Conservation (phyloP, 1,284 basidiomycete genomes). For the Agaricales sp. region DNA sequence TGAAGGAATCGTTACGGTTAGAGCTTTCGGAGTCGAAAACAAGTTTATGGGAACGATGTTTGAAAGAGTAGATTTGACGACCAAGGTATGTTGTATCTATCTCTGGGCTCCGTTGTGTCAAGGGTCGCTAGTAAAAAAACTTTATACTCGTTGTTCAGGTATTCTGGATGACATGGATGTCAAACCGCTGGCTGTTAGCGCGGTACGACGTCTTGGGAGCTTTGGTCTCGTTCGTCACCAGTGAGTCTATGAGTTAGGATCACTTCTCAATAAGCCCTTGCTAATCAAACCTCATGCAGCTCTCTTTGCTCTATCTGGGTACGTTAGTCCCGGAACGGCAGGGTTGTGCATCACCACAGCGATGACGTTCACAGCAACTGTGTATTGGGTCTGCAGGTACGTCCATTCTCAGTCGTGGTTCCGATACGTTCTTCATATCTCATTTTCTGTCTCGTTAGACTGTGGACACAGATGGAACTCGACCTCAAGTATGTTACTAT, state of each 20-base stretch:
- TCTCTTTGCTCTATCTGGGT: slow-evolving; percentile 60
- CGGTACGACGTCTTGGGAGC: slow-evolving; percentile 72
- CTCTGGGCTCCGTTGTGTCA: neutral
- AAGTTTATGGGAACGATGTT: slow-evolving; percentile 72
- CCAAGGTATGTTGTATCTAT: slow-evolving; percentile 32
- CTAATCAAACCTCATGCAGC: slow-evolving; percentile 38
- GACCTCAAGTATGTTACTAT: slow-evolving; percentile 44
- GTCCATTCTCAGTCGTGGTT: neutral
- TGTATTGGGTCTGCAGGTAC: slow-evolving; percentile 65
- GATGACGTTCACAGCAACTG: slow-evolving; percentile 44
- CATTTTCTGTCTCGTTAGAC: neutral
- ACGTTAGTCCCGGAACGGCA: slow-evolving; percentile 62
- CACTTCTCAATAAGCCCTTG: no score
- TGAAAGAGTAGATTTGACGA: slow-evolving; percentile 52
- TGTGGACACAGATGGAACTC: slow-evolving; percentile 26
- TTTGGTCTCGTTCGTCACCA: slow-evolving; percentile 14
- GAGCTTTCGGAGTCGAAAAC: slow-evolving; percentile 79
- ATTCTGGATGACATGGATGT: slow-evolving; percentile 77
- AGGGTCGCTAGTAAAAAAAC: slow-evolving; percentile 15
- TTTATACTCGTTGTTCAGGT: slow-evolving; percentile 30
- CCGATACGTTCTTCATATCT: neutral
- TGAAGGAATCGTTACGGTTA: slow-evolving; percentile 75
- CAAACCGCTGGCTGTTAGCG: slow-evolving; percentile 66
- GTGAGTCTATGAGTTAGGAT: no score
- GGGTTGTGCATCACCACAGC: slow-evolving; percentile 80